Evolutionary conservation across 164 flowering plant genomes (phyloP).

Genomic region (Protea cynaroides): DNA sequence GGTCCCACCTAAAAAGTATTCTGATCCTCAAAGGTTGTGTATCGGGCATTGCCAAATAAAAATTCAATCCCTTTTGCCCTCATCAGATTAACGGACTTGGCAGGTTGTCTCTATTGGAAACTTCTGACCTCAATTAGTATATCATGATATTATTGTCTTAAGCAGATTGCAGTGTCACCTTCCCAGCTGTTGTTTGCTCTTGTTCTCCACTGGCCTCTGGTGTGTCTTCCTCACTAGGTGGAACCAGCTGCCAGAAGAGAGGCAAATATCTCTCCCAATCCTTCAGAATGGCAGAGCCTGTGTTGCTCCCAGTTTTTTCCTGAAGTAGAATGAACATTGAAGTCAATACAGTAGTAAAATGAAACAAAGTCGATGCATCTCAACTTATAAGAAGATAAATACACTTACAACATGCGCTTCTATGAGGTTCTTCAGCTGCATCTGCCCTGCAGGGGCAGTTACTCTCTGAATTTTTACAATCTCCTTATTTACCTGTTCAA

Average conservation of each 20-base stretch:
- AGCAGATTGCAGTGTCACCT: constrained; percentile 66
- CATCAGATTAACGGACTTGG: too few species aligned
- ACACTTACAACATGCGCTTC: constrained; percentile 91
- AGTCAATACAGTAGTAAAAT: background rate
- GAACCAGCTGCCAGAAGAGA: constrained; percentile 95
- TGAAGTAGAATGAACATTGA: constrained; percentile 13
- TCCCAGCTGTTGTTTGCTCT: constrained; percentile 35
- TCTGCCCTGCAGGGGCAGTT: constrained; percentile 82
- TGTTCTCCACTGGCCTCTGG: constrained; percentile 84
- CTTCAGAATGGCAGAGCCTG: constrained; percentile 63
- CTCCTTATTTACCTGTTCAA: constrained; percentile 75
- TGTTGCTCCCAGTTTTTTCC: constrained; percentile 97
- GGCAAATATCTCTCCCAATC: constrained; percentile 91
- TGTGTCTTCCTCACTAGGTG: constrained; percentile 99
- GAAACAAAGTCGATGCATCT: background rate
- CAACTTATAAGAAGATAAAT: background rate
- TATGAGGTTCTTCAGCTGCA: constrained; percentile 88
- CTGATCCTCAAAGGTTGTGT: background rate
- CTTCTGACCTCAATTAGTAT: background rate
- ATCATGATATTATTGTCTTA: constrained; percentile 10
- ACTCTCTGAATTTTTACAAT: constrained; percentile 97
- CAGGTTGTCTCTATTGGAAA: background rate
- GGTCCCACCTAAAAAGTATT: background rate
- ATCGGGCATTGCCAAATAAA: background rate
- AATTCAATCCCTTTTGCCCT: background rate